Percentiles rank a stretch among this genome's conserved stretches.
phyloP scores from a whole-genome alignment of 768 basidiomycete species.

The Agaricus sinodeliciosus region DNA sequence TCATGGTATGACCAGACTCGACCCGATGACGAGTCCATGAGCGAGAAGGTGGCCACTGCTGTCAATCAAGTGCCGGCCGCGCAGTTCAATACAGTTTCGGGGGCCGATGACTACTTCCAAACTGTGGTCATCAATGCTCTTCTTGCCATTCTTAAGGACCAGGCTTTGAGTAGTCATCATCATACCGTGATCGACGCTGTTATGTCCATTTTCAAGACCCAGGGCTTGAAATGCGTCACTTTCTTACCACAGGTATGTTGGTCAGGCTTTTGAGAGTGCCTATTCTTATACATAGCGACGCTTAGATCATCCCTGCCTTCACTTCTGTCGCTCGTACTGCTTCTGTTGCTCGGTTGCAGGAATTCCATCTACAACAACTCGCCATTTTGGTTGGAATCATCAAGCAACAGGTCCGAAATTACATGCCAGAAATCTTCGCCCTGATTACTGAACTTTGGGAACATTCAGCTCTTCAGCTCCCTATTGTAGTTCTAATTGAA shows the following conservation, averaged over 20 bases:
- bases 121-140: slow-evolving; percentile 89
- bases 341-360: slow-evolving; percentile 77
- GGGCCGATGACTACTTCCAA: slow-evolving; percentile 95
- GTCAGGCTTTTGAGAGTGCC: background rate
- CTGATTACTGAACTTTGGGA: slow-evolving; percentile 93
- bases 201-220: slow-evolving; percentile 98
- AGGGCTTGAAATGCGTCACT: slow-evolving; percentile 91
- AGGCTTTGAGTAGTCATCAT: slow-evolving; percentile 78
- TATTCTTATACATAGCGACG: slow-evolving; percentile 9
- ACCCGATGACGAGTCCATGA: slow-evolving; percentile 57
- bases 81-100: slow-evolving; percentile 53
- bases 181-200: slow-evolving; percentile 95
- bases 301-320: slow-evolving; percentile 91
- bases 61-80: slow-evolving; percentile 66
- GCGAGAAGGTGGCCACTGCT: slow-evolving; percentile 51
- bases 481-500: slow-evolving; percentile 89
- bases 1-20: slow-evolving; percentile 7
- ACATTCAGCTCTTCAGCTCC: slow-evolving; percentile 73
- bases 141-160: slow-evolving; percentile 82
- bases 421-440: slow-evolving; percentile 77
- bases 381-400: slow-evolving; percentile 94
- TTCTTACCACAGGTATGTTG: slow-evolving; percentile 82
- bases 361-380: slow-evolving; percentile 92
- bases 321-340: slow-evolving; percentile 71
- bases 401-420: slow-evolving; percentile 94